Base-by-base conservation (phyloP, 441 rosid genomes). In the Capsella rubella region DNA sequence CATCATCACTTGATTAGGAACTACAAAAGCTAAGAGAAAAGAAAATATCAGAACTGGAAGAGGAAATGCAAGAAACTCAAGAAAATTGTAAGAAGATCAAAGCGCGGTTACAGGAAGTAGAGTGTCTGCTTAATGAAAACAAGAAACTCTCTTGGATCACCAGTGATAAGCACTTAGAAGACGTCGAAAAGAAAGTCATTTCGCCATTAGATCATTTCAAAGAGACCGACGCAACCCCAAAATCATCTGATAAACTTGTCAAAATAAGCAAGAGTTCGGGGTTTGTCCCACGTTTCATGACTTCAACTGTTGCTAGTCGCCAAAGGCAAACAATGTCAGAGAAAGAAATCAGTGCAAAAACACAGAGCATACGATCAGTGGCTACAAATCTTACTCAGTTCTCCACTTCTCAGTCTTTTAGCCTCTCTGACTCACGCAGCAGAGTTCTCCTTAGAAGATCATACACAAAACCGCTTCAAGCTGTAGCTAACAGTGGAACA, bases 261-360 rank as follows among this genome's bases (percentile, higher is more conserved):
- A 85, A 78, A 73, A 73, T 72, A 74, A 77, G 16, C 16, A 65
- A 31, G 50, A 64, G 67, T 51, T 56, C 49, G 10, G 68, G 79
- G 27, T 72, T 74, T 54, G 57, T 80, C 29, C 97, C 98, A 28
- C 86, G 93, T 49, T 93, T 91, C 82, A 93, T 93, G 98, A 75
- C 85, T 14, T 84, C 98, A 3, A 93, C 97, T 9, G 97, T 52
- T 4, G 89, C 98, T 12, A 93, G 98, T 77, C 89, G 97, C 25
- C 87, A 85, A 54, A 91, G 97, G 79, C 87, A 83, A 83, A 77
- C 67, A 34, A 75, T 84, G 49, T 83, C 86, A 1, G 97, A 89
- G 81, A 87, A 81, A 54, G 85, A 83, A 32, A 75, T 86, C 4
- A 71, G 63, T 11, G 79, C 79, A 32, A 84, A 60, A 84, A 73